Evolutionary conservation across 331 rosid species (phyloP).

Genomic region (Telfairia occidentalis): DNA sequence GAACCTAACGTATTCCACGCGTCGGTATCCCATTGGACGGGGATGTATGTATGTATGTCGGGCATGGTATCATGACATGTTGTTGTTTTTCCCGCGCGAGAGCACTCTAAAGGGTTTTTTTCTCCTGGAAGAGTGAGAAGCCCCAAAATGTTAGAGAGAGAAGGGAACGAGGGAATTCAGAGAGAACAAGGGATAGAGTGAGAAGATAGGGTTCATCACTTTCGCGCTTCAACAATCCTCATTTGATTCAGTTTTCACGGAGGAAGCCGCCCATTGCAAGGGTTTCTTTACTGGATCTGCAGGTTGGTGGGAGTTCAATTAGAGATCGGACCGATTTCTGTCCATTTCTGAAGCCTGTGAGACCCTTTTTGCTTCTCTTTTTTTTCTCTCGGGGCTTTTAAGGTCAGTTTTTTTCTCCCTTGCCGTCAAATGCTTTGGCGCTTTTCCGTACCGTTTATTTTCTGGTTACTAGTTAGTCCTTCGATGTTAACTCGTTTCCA

Average conservation of each 20-base stretch:
- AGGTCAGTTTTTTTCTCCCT: background rate
- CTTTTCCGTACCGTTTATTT: background rate
- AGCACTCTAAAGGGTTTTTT: conserved; percentile 16
- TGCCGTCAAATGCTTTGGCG: background rate
- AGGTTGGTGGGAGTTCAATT: conserved; percentile 8
- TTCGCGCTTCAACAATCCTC: background rate
- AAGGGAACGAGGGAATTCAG: conserved; percentile 13
- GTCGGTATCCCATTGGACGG: background rate
- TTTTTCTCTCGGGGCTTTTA: background rate
- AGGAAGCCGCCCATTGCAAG: conserved; percentile 7
- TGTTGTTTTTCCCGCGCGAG: conserved; percentile 60
- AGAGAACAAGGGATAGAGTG: conserved; percentile 7
- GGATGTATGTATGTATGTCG: conserved; percentile 20
- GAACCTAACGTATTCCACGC: conserved; percentile 10
- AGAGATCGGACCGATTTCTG: conserved; percentile 17
- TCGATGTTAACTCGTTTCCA: background rate
- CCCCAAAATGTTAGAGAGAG: conserved; percentile 25
- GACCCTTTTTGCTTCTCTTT: background rate
- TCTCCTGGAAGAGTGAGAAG: conserved; percentile 8
- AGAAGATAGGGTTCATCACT: conserved; percentile 21
- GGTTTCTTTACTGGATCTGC: conserved; percentile 21
- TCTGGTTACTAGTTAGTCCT: background rate
- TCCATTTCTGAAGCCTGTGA: background rate
- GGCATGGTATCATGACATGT: conserved; percentile 20
- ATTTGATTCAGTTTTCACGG: background rate